phyloP scores from a whole-genome alignment of 2,329 filamentous ascomycete species.

The Rachicladosporium sp. region DNA sequence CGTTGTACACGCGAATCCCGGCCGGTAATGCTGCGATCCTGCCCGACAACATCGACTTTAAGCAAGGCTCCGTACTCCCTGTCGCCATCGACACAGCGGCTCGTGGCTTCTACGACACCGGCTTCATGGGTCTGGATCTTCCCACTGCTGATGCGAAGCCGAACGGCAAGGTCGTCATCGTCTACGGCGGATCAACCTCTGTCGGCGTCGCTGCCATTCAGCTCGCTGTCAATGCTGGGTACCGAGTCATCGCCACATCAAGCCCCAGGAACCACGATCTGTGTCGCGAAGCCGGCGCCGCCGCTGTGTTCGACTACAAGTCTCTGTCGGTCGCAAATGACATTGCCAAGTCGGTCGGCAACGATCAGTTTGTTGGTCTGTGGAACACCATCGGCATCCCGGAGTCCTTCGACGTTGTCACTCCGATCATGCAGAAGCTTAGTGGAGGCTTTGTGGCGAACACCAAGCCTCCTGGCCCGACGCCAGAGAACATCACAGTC shows the following conservation, averaged over 20 bases:
- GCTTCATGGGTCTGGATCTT: slow-evolving; percentile 8
- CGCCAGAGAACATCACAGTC: neutral
- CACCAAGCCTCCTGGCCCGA: slow-evolving; percentile 1
- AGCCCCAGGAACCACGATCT: slow-evolving; percentile 16
- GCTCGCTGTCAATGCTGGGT: slow-evolving; percentile 17
- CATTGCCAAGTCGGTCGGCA: slow-evolving; percentile 23
- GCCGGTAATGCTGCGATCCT: slow-evolving; percentile 23
- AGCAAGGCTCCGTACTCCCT: slow-evolving; percentile 22
- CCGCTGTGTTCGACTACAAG: slow-evolving; percentile 19
- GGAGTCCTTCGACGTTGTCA: slow-evolving; percentile 1
- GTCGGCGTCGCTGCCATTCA: slow-evolving; percentile 18
- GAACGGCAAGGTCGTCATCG: slow-evolving; percentile 20
- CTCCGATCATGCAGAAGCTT: slow-evolving; percentile 7
- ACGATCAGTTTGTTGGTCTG: slow-evolving; percentile 25
- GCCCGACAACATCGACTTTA: slow-evolving; percentile 24
- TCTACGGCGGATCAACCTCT: slow-evolving; percentile 19
- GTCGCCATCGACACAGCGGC: slow-evolving; percentile 27
- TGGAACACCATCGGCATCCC: slow-evolving; percentile 17
- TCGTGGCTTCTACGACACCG: slow-evolving; percentile 11
- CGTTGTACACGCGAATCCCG: slow-evolving; percentile 10
- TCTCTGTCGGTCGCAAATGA: slow-evolving; percentile 18
- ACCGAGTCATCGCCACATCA: slow-evolving; percentile 18
- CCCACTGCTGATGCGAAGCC: slow-evolving; percentile 9
- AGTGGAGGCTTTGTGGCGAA: slow-evolving; percentile 5
- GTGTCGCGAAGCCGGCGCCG: slow-evolving; percentile 14